These are phyloP conservation scores for Otatea glauca DNA, from an alignment of 176 grass and related monocot species.

Conservation along the genomic window DNA sequence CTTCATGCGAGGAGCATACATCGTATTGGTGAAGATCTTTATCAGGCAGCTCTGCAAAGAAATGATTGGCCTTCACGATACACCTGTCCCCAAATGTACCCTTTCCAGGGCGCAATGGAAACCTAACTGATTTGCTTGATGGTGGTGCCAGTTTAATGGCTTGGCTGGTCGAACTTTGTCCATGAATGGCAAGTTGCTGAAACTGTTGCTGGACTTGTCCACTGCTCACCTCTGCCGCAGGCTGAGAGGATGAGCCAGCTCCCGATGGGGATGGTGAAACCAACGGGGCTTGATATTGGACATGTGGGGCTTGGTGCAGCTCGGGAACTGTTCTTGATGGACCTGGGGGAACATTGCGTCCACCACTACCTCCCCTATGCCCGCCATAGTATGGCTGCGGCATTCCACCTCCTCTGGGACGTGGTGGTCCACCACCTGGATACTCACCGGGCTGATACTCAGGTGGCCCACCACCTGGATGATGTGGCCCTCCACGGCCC, in stretches of 20 bases:
- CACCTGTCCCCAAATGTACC: slow-evolving; percentile 82
- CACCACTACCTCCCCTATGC: slow-evolving; percentile 63
- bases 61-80: slow-evolving; percentile 95
- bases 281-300: slow-evolving; percentile 60
- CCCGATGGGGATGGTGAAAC: slow-evolving; percentile 58
- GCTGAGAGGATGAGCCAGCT: slow-evolving; percentile 70
- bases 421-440: slow-evolving; percentile 58
- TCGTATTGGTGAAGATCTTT: slow-evolving; percentile 97
- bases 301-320: slow-evolving; percentile 94
- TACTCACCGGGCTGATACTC: slow-evolving; percentile 71
- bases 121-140: slow-evolving; percentile 82
- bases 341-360: slow-evolving; percentile 62
- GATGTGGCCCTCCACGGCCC: slow-evolving; percentile 49
- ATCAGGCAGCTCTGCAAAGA: slow-evolving; percentile 89
- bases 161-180: slow-evolving; percentile 56
- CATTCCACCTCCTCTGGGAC: slow-evolving; percentile 59
- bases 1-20: slow-evolving; percentile 50
- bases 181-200: slow-evolving; percentile 61
- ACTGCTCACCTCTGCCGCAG: slow-evolving; percentile 60
- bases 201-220: slow-evolving; percentile 75
- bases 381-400: slow-evolving; percentile 69
- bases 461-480: slow-evolving; percentile 51
- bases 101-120: slow-evolving; percentile 85
- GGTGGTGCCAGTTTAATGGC: slow-evolving; percentile 63
- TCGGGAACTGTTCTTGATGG: slow-evolving; percentile 88